These are phyloP conservation scores for Trichoderma polysporum DNA, from an alignment of 2,329 filamentous ascomycete species.

Conservation along the genomic window DNA sequence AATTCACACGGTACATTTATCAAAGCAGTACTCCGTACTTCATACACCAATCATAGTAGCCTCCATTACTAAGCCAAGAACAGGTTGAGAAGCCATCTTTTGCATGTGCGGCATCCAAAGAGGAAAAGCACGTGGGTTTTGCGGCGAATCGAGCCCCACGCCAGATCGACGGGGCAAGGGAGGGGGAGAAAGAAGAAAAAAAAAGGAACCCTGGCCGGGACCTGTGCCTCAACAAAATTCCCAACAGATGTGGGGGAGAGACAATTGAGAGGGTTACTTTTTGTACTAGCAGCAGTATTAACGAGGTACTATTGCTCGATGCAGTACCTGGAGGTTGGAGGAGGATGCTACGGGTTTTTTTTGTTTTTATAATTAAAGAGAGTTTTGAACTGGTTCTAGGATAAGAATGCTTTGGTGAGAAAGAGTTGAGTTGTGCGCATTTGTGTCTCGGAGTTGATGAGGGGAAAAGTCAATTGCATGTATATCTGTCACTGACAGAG, in stretches of 20 bases:
- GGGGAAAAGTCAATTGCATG: not conserved
- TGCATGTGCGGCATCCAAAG: not conserved
- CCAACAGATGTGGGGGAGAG: constrained; percentile 20
- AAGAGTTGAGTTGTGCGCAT: not conserved
- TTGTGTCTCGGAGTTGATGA: not conserved
- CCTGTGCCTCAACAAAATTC: constrained; percentile 15
- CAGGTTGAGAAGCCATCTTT: not conserved
- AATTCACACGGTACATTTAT: not conserved
- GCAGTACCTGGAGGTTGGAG: not conserved
- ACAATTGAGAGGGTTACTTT: not conserved
- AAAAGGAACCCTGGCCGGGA: not conserved
- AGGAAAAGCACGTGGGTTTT: constrained; percentile 11
- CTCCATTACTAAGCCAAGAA: not conserved
- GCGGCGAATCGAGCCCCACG: constrained; percentile 16
- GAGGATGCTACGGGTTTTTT: not conserved
- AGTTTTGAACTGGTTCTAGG: not conserved
- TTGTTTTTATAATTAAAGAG: not conserved
- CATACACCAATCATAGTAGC: not conserved
- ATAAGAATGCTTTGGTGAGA: too few species aligned
- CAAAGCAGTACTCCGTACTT: not conserved
- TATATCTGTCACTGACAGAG: too few species aligned
- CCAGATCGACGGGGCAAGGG: constrained; percentile 11
- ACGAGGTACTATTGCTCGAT: not conserved
- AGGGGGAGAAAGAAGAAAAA: not conserved
- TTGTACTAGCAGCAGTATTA: not conserved